Conservation (phyloP, 2,329 filamentous ascomycete genomes). For the Pestalotiopsis sp. region DNA sequence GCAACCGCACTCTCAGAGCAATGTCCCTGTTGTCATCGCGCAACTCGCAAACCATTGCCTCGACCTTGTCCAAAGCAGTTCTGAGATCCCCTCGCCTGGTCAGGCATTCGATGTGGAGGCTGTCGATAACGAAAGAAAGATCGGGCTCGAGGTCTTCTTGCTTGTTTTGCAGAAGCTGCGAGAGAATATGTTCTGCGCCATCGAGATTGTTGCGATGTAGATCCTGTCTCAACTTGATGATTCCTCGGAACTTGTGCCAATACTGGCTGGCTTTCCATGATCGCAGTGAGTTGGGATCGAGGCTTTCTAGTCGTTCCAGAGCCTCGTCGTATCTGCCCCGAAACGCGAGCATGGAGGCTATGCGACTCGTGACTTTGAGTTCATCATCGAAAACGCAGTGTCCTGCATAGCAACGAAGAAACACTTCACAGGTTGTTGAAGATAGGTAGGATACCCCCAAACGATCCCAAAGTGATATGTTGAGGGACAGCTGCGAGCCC, state of each 20-base stretch:
- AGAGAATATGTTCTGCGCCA: constrained; percentile 53
- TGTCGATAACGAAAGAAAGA: constrained; percentile 52
- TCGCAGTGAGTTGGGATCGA: constrained; percentile 65
- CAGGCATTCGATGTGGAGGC: constrained; percentile 55
- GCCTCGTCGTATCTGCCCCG: constrained; percentile 74
- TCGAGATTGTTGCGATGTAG: constrained; percentile 58
- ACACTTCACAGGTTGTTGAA: constrained; percentile 68
- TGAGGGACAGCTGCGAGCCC: constrained; percentile 73
- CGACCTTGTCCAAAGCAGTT: constrained; percentile 51
- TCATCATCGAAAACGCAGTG: constrained; percentile 71
- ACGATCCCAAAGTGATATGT: constrained; percentile 74
- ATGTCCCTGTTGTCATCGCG: constrained; percentile 55
- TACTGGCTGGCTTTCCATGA: constrained; percentile 80
- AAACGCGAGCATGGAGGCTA: constrained; percentile 68
- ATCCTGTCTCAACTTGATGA: constrained; percentile 67
- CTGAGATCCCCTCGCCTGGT: constrained; percentile 50
- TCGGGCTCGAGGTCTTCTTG: constrained; percentile 56
- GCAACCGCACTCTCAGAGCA: constrained; percentile 69
- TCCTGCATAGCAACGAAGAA: constrained; percentile 71
- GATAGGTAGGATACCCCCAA: constrained; percentile 66
- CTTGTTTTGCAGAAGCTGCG: constrained; percentile 55
- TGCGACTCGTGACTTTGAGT: constrained; percentile 73
- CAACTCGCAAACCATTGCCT: constrained; percentile 44
- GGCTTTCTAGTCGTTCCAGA: constrained; percentile 57
- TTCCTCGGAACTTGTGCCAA: constrained; percentile 67